Conservation (phyloP, 1,284 basidiomycete species). For the Farysia itapuensis region DNA sequence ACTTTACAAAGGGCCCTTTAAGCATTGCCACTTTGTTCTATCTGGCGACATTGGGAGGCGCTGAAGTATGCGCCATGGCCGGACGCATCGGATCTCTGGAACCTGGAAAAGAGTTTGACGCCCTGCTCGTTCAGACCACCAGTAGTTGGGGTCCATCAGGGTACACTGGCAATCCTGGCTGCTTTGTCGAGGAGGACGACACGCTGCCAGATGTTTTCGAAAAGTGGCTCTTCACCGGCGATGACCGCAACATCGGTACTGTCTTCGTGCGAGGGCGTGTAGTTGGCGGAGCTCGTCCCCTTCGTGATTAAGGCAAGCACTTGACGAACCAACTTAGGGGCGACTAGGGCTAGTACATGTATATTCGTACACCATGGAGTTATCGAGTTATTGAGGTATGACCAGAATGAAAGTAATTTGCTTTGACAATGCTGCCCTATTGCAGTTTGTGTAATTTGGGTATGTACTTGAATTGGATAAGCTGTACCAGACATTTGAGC, state of each 20-base stretch:
- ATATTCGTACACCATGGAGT: too few species aligned
- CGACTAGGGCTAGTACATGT: too few species aligned
- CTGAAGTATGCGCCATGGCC: slow-evolving; percentile 75
- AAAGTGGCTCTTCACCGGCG: slow-evolving; percentile 61
- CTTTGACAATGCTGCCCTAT: too few species aligned
- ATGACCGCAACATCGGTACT: slow-evolving; percentile 79
- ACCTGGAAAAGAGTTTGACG: slow-evolving; percentile 86
- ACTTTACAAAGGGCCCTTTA: slow-evolving; percentile 70
- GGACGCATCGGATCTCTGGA: slow-evolving; percentile 76
- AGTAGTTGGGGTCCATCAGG: slow-evolving; percentile 59
- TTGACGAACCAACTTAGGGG: too few species aligned
- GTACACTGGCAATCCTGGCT: slow-evolving; percentile 65
- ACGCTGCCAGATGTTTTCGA: slow-evolving; percentile 55
- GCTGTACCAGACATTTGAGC: too few species aligned
- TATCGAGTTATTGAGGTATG: too few species aligned
- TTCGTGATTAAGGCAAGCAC: slow-evolving; percentile 26
- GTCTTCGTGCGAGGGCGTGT: slow-evolving; percentile 82
- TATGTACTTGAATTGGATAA: too few species aligned
- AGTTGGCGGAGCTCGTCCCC: slow-evolving; percentile 69
- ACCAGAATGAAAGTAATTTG: too few species aligned
- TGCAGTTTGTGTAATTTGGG: too few species aligned
- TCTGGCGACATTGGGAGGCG: slow-evolving; percentile 89
- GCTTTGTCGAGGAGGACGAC: slow-evolving; percentile 66
- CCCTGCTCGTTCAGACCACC: slow-evolving; percentile 71
- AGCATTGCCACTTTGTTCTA: slow-evolving; percentile 77